Evolutionary conservation across 1,139 yeast genomes (phyloP).

Genomic region (Hyphopichia buzzinii): DNA sequence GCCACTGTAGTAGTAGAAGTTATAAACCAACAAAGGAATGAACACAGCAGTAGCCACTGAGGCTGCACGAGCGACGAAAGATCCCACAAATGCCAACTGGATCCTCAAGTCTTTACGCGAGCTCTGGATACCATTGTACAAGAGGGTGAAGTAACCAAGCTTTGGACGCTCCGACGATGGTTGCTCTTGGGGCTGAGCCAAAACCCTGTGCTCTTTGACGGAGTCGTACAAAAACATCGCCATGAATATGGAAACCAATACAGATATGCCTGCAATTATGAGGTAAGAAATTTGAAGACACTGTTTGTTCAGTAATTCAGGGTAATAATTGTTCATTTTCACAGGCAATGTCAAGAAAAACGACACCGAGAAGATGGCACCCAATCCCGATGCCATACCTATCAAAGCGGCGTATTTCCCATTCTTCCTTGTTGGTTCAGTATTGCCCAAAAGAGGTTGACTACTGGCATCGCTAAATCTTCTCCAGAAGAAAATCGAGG

Average conservation of each 20-base stretch:
- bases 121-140: slow-evolving; percentile 44
- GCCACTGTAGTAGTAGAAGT: slow-evolving; percentile 51
- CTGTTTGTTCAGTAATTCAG: slow-evolving; percentile 29
- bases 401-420: slow-evolving; percentile 61
- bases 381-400: slow-evolving; percentile 64
- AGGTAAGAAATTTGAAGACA: slow-evolving; percentile 50
- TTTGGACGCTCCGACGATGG: slow-evolving; percentile 4
- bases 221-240: slow-evolving; percentile 46
- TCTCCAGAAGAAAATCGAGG: slow-evolving; percentile 24
- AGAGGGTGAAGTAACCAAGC: slow-evolving; percentile 31
- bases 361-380: slow-evolving; percentile 61
- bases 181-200: slow-evolving; percentile 7
- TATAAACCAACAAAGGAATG: slow-evolving; percentile 62
- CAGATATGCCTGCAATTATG: slow-evolving; percentile 45
- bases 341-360: slow-evolving; percentile 50
- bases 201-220: slow-evolving; percentile 1
- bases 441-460: neutral
- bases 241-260: slow-evolving; percentile 36
- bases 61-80: slow-evolving; percentile 63
- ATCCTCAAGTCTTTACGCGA: slow-evolving; percentile 31
- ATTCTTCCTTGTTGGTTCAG: slow-evolving; percentile 24
- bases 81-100: slow-evolving; percentile 58
- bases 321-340: slow-evolving; percentile 26
- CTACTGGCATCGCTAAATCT: slow-evolving; percentile 4
- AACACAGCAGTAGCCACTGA: slow-evolving; percentile 61